Evolutionary conservation across 805 yeast species (phyloP).

Genomic region (Lachancea fermentati): DNA sequence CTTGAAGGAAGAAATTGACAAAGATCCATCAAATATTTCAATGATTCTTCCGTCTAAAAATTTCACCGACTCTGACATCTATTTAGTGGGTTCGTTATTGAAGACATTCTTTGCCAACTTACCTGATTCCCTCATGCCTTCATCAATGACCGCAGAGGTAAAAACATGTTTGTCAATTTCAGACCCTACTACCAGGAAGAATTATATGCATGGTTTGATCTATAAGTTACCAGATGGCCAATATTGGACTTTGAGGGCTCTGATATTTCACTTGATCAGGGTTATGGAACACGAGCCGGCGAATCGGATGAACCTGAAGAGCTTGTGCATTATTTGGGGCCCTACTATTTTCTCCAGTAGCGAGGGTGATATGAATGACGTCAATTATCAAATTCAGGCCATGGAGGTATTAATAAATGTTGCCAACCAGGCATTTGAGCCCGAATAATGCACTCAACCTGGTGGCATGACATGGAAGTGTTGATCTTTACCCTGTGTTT

Average conservation of each 20-base stretch:
- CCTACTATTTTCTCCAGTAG: constrained; percentile 74
- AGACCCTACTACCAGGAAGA: constrained; percentile 58
- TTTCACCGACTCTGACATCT: constrained; percentile 73
- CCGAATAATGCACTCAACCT: constrained; percentile 35
- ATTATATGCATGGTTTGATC: constrained; percentile 76
- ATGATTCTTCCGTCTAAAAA: constrained; percentile 49
- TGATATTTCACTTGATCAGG: constrained; percentile 78
- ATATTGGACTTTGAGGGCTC: constrained; percentile 81
- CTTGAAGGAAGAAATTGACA: constrained; percentile 63
- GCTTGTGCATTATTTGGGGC: constrained; percentile 91
- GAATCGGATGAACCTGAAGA: constrained; percentile 79
- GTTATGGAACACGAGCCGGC: constrained; percentile 55
- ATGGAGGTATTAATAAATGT: constrained; percentile 80
- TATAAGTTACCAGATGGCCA: constrained; percentile 92
- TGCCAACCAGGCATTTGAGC: constrained; percentile 75
- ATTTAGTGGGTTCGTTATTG: constrained; percentile 79
- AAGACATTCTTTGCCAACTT: constrained; percentile 78
- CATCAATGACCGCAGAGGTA: constrained; percentile 24
- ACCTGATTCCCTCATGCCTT: constrained; percentile 51
- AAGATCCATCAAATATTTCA: constrained; percentile 62
- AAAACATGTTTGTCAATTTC: constrained; percentile 60
- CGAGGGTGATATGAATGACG: constrained; percentile 62
- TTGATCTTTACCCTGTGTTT: not conserved
- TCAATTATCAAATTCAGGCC: constrained; percentile 68
- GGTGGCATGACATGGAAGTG: not conserved